Evolutionary conservation across 257 asterid genomes (phyloP), one percentile per base, ranked within the genome.

Genomic region (Rubia yunnanensis): DNA sequence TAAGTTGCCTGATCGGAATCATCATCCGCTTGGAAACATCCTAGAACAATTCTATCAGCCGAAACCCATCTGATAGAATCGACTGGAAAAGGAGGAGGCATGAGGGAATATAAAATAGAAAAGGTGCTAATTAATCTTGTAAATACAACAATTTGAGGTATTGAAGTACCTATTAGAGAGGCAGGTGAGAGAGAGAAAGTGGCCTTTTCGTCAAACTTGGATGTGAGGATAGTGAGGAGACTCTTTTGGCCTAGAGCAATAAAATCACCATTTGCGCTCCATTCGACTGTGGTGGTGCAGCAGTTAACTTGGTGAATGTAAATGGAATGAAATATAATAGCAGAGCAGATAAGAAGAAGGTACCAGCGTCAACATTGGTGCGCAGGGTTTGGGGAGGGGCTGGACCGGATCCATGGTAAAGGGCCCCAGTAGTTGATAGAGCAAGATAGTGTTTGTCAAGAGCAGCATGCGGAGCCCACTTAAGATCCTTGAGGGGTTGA

Each of bases 51-150:
- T 80, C 88, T 81, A 78, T 90, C 92, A 28, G 86, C 77, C 67
- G 95, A 96, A 77, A 86, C 74, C 97, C 97, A 94, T 68, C 89
- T 77, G 83, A 94, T 76, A 64, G 87, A 78, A 77, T 92, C 97
- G 78, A 90, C 99, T 94, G 86, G 70, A 38, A 58, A 62, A 56
- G 80, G 5, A 70, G 70, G 70, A 72, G 17, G 67, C 56, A 17
- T 28, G 5, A 71, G 59, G 50, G 7, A 11, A 23, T 24, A 55
- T 27, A 27, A 75, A 54, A 70, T 18, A 70, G 39, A 56, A 1
- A 46, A 50, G 10, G 11, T 56, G 58, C 65, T 48, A 32, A 72
- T 18, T 13, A 41, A 57, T 18, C 10, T 30, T 18, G 10, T 56
- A 73, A 79, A 68, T 8, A 46, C 14, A 32, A n/a, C n/a, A n/a